These are phyloP conservation scores for Aquilaria malaccensis DNA, from an alignment of 345 rosid genomes.

Conservation along the genomic window DNA sequence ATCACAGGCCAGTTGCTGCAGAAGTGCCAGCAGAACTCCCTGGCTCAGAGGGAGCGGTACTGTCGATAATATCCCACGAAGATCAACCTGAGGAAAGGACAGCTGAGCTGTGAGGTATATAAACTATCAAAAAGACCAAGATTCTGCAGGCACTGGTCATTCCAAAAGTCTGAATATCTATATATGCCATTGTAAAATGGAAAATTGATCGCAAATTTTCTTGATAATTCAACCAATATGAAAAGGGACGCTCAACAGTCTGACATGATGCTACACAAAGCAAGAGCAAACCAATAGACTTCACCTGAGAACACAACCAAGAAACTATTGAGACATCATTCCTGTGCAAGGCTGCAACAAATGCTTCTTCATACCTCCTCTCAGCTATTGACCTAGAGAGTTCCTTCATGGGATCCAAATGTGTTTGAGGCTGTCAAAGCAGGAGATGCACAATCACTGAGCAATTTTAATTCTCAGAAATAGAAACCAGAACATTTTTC, in stretches of 20 bases:
- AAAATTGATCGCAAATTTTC: background rate
- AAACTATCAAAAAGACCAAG: background rate
- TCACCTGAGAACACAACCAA: conserved; percentile 71
- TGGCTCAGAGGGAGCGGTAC: conserved; percentile 53
- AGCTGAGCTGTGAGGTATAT: conserved; percentile 4
- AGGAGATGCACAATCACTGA: too few species aligned
- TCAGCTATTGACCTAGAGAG: conserved; percentile 47
- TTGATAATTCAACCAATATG: too few species aligned
- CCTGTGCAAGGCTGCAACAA: conserved; percentile 52
- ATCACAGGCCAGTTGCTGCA: conserved; percentile 74
- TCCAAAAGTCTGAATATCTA: background rate
- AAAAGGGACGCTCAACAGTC: too few species aligned
- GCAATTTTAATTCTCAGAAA: too few species aligned
- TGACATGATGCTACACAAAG: too few species aligned
- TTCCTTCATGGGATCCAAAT: conserved; percentile 58
- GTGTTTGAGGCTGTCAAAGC: conserved; percentile 38
- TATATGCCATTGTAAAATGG: background rate
- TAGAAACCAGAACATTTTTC: too few species aligned
- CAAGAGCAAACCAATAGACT: conserved; percentile 8
- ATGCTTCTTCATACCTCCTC: conserved; percentile 59
- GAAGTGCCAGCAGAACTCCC: conserved; percentile 65
- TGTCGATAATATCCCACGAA: conserved; percentile 34
- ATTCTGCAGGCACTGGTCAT: conserved; percentile 4
- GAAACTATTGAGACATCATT: conserved; percentile 66
- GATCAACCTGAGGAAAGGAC: conserved; percentile 41